Evolutionary conservation across 73 alveolate species (phyloP).

Genomic region (Durusdinium trenchii): DNA sequence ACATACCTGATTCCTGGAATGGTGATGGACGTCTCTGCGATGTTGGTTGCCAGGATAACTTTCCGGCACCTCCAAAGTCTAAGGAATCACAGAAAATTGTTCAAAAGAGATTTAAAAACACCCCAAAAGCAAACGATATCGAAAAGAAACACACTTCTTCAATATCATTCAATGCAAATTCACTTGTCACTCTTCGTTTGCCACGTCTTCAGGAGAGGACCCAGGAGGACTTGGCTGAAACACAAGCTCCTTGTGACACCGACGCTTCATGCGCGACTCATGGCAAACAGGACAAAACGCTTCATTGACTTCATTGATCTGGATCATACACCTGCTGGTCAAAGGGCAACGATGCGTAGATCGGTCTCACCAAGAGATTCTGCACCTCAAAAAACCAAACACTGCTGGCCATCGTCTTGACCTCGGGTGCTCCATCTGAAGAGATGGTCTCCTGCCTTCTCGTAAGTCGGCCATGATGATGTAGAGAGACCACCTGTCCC

Average conservation of each 20-base stretch:
- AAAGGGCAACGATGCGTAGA: constrained; percentile 98
- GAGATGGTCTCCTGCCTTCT: not conserved
- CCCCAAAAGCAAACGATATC: not conserved
- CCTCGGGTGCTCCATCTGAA: not conserved
- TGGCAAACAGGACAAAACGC: not conserved
- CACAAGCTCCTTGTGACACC: constrained; percentile 96
- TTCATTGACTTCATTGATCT: too few species aligned
- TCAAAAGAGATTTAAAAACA: too few species aligned
- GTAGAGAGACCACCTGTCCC: too few species aligned
- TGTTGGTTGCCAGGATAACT: constrained; percentile 97
- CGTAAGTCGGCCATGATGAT: too few species aligned
- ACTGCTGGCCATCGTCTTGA: not conserved
- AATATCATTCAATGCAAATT: too few species aligned
- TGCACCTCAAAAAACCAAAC: constrained; percentile 55
- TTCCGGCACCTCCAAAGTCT: constrained; percentile 67
- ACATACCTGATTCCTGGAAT: constrained; percentile 98
- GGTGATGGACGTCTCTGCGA: constrained; percentile 99
- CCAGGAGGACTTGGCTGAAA: constrained; percentile 96
- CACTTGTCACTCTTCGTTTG: too few species aligned
- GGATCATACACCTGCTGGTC: constrained; percentile 98
- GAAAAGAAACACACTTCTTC: not conserved
- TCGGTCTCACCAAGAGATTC: constrained; percentile 96
- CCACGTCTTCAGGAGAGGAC: too few species aligned
- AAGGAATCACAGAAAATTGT: too few species aligned
- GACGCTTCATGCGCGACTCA: too few species aligned